phyloP scores from a whole-genome alignment of 2,329 filamentous ascomycete genomes.

The Hypoxylon sp. region DNA sequence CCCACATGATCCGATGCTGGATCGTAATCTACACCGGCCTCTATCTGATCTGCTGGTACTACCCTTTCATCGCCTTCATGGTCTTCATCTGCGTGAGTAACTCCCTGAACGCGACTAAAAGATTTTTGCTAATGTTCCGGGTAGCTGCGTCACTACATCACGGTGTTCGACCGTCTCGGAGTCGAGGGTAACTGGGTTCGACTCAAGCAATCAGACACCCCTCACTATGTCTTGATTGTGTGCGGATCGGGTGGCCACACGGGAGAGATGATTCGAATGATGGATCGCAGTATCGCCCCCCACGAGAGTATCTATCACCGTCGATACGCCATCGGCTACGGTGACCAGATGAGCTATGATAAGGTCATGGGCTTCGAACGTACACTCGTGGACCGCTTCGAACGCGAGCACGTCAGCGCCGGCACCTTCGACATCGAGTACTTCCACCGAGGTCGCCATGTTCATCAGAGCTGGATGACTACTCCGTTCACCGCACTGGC shows the following conservation, averaged over 20 bases:
- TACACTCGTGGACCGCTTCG: slow-evolving; percentile 51
- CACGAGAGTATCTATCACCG: slow-evolving; percentile 71
- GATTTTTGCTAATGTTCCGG: slow-evolving; percentile 19
- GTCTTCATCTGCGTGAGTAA: slow-evolving; percentile 19
- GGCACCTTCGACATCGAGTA: slow-evolving; percentile 75
- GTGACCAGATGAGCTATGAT: slow-evolving; percentile 79
- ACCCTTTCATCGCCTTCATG: slow-evolving; percentile 9
- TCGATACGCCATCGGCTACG: slow-evolving; percentile 85
- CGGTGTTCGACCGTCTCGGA: not conserved
- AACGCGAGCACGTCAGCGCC: slow-evolving; percentile 44
- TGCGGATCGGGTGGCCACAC: slow-evolving; percentile 96
- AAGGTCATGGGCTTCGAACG: slow-evolving; percentile 73
- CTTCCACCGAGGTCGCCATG: slow-evolving; percentile 82
- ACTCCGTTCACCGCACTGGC: slow-evolving; percentile 77
- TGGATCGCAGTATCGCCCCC: slow-evolving; percentile 71
- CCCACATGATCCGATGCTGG: slow-evolving; percentile 4
- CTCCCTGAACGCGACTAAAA: not conserved
- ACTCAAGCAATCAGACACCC: not conserved
- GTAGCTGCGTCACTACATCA: slow-evolving; percentile 23
- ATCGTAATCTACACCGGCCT: slow-evolving; percentile 6
- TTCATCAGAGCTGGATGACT: slow-evolving; percentile 85
- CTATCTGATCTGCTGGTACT: not conserved
- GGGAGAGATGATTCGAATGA: slow-evolving; percentile 91
- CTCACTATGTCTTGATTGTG: slow-evolving; percentile 78
- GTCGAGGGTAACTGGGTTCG: not conserved